Percentiles rank a stretch among this genome's conserved stretches.
Conservation (phyloP, 1,284 basidiomycete species). For the Moesziomyces parantarcticus region DNA sequence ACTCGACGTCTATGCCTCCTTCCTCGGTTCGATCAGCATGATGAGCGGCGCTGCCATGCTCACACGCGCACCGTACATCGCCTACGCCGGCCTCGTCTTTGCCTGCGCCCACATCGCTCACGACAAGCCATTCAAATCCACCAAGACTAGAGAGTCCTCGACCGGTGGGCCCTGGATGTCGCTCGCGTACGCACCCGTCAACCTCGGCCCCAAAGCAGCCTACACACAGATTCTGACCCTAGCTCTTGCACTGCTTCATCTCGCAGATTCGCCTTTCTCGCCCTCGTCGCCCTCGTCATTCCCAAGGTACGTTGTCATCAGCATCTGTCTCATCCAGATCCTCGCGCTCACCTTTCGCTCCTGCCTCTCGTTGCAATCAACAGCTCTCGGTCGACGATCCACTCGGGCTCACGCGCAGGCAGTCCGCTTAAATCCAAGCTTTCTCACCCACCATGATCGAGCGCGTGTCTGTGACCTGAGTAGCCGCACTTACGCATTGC, state of each 20-base stretch:
- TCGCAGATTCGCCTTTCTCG: slow-evolving; percentile 34
- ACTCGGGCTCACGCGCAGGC: slow-evolving; percentile 15
- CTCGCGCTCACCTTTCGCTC: background rate
- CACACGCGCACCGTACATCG: slow-evolving; percentile 28
- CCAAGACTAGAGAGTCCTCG: slow-evolving; percentile 22
- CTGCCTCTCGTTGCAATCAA: background rate
- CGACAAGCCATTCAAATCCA: slow-evolving; percentile 49
- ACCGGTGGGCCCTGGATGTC: slow-evolving; percentile 43
- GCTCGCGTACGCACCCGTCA: slow-evolving; percentile 17
- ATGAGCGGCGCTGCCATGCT: slow-evolving; percentile 46
- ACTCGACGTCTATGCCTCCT: slow-evolving; percentile 42
- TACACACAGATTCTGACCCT: background rate
- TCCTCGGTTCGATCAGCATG: slow-evolving; percentile 36
- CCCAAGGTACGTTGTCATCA: slow-evolving; percentile 33
- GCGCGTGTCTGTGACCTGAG: no score
- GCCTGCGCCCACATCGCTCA: slow-evolving; percentile 50
- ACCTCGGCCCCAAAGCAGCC: no score
- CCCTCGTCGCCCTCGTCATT: slow-evolving; percentile 29
- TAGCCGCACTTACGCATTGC: no score
- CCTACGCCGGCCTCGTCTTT: slow-evolving; percentile 48
- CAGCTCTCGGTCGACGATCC: slow-evolving; percentile 32
- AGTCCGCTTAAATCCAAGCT: background rate
- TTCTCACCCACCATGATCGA: no score
- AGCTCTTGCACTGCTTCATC: background rate
- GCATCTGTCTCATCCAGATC: background rate